Evolutionary conservation across 805 yeast genomes (phyloP).

Genomic region (Pichia manshurica): DNA sequence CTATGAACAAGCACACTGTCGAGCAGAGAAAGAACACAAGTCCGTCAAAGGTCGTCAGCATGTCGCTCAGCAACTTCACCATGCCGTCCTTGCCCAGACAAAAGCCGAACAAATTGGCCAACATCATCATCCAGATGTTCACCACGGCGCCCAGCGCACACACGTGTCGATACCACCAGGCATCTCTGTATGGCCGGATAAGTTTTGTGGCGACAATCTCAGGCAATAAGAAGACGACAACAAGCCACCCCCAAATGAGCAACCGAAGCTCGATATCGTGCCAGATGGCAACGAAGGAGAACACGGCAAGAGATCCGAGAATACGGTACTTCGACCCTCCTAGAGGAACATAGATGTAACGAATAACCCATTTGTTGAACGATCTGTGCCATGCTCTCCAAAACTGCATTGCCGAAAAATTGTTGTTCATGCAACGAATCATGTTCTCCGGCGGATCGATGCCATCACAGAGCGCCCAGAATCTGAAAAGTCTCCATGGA

Average conservation of each 20-base stretch:
- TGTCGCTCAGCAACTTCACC: constrained; percentile 52
- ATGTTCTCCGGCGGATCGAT: constrained; percentile 97
- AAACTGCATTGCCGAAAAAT: constrained; percentile 87
- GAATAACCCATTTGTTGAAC: constrained; percentile 80
- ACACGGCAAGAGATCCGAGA: constrained; percentile 74
- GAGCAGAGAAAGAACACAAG: constrained; percentile 55
- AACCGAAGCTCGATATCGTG: constrained; percentile 89
- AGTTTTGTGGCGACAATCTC: constrained; percentile 61
- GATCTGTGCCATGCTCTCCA: constrained; percentile 99
- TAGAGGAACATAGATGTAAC: constrained; percentile 85
- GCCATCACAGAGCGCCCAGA: constrained; percentile 89
- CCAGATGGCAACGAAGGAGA: constrained; percentile 96
- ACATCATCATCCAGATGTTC: constrained; percentile 97
- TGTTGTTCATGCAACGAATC: constrained; percentile 93
- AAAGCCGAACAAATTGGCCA: constrained; percentile 91
- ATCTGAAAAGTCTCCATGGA: constrained; percentile 93
- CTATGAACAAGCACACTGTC: constrained; percentile 67
- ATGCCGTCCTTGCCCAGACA: constrained; percentile 91
- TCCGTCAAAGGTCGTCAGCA: constrained; percentile 70
- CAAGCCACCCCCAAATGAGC: constrained; percentile 92
- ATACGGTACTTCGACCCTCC: constrained; percentile 77
- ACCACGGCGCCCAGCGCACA: constrained; percentile 85
- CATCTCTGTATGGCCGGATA: constrained; percentile 28
- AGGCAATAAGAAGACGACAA: constrained; percentile 82
- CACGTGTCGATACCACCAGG: constrained; percentile 71